Percentiles rank a stretch among this genome's conserved stretches.
phyloP scores from a whole-genome alignment of 352 stramenopile genomes.

The Globisporangium irregulare region DNA sequence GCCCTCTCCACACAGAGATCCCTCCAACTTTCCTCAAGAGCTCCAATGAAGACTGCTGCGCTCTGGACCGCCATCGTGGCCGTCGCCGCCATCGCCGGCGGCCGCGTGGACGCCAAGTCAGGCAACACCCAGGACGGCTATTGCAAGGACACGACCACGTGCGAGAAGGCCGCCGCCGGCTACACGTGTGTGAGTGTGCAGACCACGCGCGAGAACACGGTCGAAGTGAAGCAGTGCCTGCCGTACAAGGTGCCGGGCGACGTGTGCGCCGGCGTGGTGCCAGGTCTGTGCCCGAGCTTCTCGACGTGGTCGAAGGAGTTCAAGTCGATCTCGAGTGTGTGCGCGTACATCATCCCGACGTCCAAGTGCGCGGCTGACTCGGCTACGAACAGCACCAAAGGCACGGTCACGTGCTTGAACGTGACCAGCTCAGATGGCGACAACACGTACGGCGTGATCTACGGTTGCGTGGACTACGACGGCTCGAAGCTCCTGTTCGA shows the following conservation, averaged over 20 bases:
- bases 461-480: constrained; percentile 80
- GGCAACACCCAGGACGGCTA: constrained; percentile 47
- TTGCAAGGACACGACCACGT: constrained; percentile 57
- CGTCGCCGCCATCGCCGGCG: constrained; percentile 15
- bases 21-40: not conserved
- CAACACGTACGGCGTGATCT: constrained; percentile 56
- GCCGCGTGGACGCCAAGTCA: constrained; percentile 30
- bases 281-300: constrained; percentile 70
- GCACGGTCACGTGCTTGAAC: constrained; percentile 29
- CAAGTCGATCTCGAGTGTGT: constrained; percentile 69
- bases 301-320: constrained; percentile 62
- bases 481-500: constrained; percentile 56
- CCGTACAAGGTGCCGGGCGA: constrained; percentile 40
- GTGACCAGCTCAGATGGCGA: constrained; percentile 17
- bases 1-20: constrained; percentile 4
- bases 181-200: constrained; percentile 77
- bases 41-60: constrained; percentile 17
- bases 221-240: constrained; percentile 78
- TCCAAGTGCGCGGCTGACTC: constrained; percentile 42
- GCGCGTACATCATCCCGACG: constrained; percentile 61
- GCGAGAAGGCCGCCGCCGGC: constrained; percentile 24
- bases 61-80: constrained; percentile 17
- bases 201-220: constrained; percentile 64
- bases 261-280: constrained; percentile 54
- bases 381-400: constrained; percentile 37